Evolutionary conservation across 176 grass and related monocot species (phyloP).

Genomic region (Alopecurus myosuroides): DNA sequence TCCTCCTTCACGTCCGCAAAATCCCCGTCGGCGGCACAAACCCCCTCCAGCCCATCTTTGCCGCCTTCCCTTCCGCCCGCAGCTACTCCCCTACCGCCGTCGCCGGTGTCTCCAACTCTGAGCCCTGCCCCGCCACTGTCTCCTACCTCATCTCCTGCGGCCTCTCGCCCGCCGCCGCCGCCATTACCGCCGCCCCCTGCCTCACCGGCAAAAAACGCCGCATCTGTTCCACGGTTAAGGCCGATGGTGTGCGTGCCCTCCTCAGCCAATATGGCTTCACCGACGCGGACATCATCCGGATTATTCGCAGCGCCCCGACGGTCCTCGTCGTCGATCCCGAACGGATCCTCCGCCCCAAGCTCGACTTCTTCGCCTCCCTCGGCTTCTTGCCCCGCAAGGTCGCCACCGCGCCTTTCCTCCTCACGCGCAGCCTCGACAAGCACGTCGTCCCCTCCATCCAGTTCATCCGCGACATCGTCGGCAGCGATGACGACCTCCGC

Average conservation of each 20-base stretch:
- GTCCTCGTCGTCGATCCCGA: conserved; percentile 17
- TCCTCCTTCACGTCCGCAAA: background rate
- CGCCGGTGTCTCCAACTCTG: background rate
- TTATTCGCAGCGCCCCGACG: background rate
- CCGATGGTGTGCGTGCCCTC: conserved; percentile 10
- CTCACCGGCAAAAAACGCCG: background rate
- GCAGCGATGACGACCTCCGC: background rate
- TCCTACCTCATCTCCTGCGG: conserved; percentile 28
- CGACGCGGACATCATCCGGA: conserved; percentile 11
- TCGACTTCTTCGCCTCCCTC: conserved; percentile 32
- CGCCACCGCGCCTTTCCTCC: background rate
- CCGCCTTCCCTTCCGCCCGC: background rate
- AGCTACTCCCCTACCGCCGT: background rate
- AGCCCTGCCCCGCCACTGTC: background rate
- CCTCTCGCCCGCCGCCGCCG: conserved; percentile 5
- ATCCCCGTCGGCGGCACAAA: background rate
- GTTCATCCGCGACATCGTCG: conserved; percentile 27
- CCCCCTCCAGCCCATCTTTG: background rate
- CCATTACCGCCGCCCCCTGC: background rate
- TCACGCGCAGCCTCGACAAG: conserved; percentile 16
- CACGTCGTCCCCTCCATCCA: conserved; percentile 21
- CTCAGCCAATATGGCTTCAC: conserved; percentile 37
- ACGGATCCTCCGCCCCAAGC: conserved; percentile 35
- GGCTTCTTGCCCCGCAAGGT: conserved; percentile 6
- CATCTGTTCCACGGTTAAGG: conserved; percentile 7